These are phyloP conservation scores for Hamigera avellanea DNA, from an alignment of 495 filamentous ascomycete genomes.

Conservation along the genomic window DNA sequence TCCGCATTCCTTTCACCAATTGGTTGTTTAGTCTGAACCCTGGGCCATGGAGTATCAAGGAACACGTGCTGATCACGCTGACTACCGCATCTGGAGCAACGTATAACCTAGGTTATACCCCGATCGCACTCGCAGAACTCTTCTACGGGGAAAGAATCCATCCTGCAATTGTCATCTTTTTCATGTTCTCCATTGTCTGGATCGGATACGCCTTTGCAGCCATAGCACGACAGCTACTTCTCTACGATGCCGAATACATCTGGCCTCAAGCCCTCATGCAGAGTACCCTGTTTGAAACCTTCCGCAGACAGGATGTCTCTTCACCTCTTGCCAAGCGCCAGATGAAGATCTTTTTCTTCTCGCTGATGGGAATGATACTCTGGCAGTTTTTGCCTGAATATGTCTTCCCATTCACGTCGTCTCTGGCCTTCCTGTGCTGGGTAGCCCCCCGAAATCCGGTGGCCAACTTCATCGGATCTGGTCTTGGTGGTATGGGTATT, in stretches of 20 bases:
- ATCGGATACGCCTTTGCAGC: constrained; percentile 45
- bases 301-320: constrained; percentile 38
- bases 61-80: constrained; percentile 45
- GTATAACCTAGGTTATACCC: constrained; percentile 35
- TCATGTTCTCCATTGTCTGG: constrained; percentile 46
- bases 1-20: constrained; percentile 35
- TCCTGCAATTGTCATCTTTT: constrained; percentile 40
- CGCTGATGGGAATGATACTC: constrained; percentile 35
- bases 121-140: constrained; percentile 40
- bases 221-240: constrained; percentile 37
- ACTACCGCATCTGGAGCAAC: constrained; percentile 44
- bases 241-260: constrained; percentile 44
- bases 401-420: constrained; percentile 44
- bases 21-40: constrained; percentile 43
- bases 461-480: constrained; percentile 47
- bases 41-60: constrained; percentile 44
- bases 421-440: constrained; percentile 50
- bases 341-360: constrained; percentile 42
- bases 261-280: constrained; percentile 42
- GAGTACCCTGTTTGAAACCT: constrained; percentile 42
- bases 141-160: constrained; percentile 39
- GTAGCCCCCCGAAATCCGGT: constrained; percentile 42
- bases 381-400: constrained; percentile 52
- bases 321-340: constrained; percentile 38
- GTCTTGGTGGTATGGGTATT: constrained; percentile 47